Percentiles rank a stretch among this genome's conserved stretches.
Conservation (phyloP, 164 flowering plant species). For the Aristolochia fimbriata region DNA sequence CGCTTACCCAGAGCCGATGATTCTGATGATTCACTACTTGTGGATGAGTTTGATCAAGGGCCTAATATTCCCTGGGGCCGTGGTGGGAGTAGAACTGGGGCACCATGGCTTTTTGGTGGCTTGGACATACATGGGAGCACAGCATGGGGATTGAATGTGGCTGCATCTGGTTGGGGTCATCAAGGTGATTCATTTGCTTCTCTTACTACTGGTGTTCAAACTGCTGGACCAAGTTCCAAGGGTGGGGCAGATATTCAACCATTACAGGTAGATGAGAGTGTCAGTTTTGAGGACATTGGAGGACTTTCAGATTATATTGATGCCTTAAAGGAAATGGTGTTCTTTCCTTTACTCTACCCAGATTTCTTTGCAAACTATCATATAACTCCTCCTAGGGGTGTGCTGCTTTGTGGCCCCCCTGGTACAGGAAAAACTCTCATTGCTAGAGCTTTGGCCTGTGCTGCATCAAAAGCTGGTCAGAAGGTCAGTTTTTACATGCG, state of each 20-base stretch:
- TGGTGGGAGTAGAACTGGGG: slow-evolving; percentile 74
- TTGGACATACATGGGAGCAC: slow-evolving; percentile 81
- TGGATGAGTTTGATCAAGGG: slow-evolving; percentile 97
- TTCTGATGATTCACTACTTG: slow-evolving; percentile 98
- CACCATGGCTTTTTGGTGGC: slow-evolving; percentile 94
- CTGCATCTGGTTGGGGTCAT: slow-evolving; percentile 99
- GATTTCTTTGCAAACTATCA: slow-evolving; percentile 92
- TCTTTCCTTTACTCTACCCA: slow-evolving; percentile 92
- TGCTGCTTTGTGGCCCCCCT: slow-evolving; percentile 96
- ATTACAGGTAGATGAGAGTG: slow-evolving; percentile 84
- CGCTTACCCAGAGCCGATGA: slow-evolving; percentile 72
- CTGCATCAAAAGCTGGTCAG: slow-evolving; percentile 99
- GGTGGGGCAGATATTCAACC: slow-evolving; percentile 99
- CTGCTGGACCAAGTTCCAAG: slow-evolving; percentile 99
- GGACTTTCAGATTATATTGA: slow-evolving; percentile 94
- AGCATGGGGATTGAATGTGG: slow-evolving; percentile 84
- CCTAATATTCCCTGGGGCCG: slow-evolving; percentile 88
- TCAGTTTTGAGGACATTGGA: slow-evolving; percentile 95
- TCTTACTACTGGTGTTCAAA: slow-evolving; percentile 70
- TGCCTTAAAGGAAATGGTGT: slow-evolving; percentile 97
- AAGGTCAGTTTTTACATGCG: slow-evolving; percentile 99
- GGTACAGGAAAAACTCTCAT: slow-evolving; percentile 98
- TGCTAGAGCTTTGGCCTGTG: slow-evolving; percentile 98
- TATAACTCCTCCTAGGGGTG: slow-evolving; percentile 98
- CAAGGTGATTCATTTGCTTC: slow-evolving; percentile 70